Base-by-base conservation (phyloP, 257 asterid genomes). In the Rehmannia glutinosa region DNA sequence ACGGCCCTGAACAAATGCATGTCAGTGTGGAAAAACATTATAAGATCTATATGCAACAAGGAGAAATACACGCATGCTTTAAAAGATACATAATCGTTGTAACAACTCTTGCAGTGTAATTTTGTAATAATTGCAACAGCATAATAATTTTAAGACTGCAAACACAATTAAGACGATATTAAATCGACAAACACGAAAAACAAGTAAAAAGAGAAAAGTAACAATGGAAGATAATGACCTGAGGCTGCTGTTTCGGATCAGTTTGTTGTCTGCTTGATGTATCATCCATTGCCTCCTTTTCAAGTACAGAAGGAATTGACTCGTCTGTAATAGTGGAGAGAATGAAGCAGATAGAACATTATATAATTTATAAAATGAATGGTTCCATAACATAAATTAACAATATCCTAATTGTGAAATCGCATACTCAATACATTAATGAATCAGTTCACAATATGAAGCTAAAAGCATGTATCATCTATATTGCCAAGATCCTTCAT, bases 181-280 rank as follows among this genome's bases (percentile, higher is more conserved):
- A 12, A 6, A 51, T 6, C 24, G 21, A 6, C 19, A 71, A 73
- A 30, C 45, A 66, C 49, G 38, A 67, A 20, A 51, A 68, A 35
- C n/a, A 62, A 66, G 59, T 8, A 58, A 47, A 53, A 8, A 52
- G 49, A 67, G 55, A 70, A 72, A 80, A 49, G 15, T 38, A 55
- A 54, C 17, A 11, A 72, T 38, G 59, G 47, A 62, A 63, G 66
- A 60, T 72, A 77, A 67, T 47, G 60, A 92, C 98, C 98, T 80
- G 57, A 23, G 68, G 61, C 52, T 72, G 76, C 74, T 74, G 75
- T 64, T 65, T 75, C 59, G 79, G 77, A 65, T 33, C 53, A 27
- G 39, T 58, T 50, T 80, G 79, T 24, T 6, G 64, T 19, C 53
- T 43, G 62, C 59, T 68, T 57, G 85, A 65, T 54, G 78, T 70